Evolutionary conservation across 352 stramenopile genomes (phyloP).

Genomic region (Hyaloperonospora brassicae): DNA sequence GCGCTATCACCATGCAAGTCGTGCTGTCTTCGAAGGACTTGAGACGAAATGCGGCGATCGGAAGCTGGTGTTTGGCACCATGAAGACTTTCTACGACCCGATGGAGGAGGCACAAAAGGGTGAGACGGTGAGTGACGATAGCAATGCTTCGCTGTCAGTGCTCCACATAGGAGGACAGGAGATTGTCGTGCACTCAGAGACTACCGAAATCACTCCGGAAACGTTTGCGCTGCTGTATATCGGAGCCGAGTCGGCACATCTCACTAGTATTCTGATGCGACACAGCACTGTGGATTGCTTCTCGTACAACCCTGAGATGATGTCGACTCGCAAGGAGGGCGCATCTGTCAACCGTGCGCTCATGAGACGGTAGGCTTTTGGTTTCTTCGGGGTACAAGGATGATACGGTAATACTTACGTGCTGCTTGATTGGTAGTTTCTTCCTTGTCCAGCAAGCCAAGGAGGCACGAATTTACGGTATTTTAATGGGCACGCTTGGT

Average conservation of each 20-base stretch:
- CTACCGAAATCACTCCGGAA: slow-evolving; percentile 31
- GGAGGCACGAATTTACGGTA: slow-evolving; percentile 91
- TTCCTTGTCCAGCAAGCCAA: slow-evolving; percentile 90
- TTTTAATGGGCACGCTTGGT: slow-evolving; percentile 22
- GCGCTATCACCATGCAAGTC: slow-evolving; percentile 80
- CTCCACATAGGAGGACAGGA: slow-evolving; percentile 56
- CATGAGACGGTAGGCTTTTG: slow-evolving; percentile 37
- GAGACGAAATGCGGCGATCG: slow-evolving; percentile 31
- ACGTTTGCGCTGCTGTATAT: slow-evolving; percentile 61
- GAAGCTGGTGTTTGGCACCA: slow-evolving; percentile 46
- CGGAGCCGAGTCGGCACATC: slow-evolving; percentile 60
- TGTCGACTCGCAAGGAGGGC: slow-evolving; percentile 44
- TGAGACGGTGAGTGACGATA: background rate
- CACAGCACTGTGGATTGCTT: slow-evolving; percentile 60
- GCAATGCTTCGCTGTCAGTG: slow-evolving; percentile 6
- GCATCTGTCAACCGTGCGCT: slow-evolving; percentile 60
- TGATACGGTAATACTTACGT: background rate
- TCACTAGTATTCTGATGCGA: slow-evolving; percentile 78
- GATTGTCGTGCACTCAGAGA: slow-evolving; percentile 28
- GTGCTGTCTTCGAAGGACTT: slow-evolving; percentile 38
- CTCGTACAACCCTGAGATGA: slow-evolving; percentile 58
- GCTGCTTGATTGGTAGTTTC: slow-evolving; percentile 27
- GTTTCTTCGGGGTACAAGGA: too few relatives aligned
- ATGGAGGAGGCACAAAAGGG: slow-evolving; percentile 20
- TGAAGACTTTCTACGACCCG: slow-evolving; percentile 68